These are phyloP conservation scores for Tolypocladium nubicola DNA, from an alignment of 2,329 filamentous ascomycete genomes.

Conservation along the genomic window DNA sequence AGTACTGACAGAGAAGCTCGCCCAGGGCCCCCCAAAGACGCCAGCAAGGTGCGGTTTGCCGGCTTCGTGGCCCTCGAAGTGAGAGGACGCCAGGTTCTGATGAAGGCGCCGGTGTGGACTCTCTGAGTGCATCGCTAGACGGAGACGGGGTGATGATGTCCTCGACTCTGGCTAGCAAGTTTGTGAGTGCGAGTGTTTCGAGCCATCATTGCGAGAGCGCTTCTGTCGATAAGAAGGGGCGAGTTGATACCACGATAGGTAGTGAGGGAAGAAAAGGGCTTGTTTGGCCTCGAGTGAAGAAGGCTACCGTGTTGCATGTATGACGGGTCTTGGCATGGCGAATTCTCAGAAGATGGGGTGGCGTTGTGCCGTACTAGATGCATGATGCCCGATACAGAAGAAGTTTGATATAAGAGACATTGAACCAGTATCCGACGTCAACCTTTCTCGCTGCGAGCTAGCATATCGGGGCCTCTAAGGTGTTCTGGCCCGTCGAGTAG, in stretches of 20 bases:
- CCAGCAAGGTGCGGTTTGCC: constrained; percentile 57
- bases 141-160: neutral
- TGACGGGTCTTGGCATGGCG: neutral
- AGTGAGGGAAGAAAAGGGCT: neutral
- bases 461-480: no score
- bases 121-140: constrained; percentile 16
- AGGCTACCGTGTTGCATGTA: neutral
- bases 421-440: neutral
- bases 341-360: neutral
- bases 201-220: neutral
- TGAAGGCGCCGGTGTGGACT: constrained; percentile 67
- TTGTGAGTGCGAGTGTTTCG: neutral
- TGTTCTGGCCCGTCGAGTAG: no score
- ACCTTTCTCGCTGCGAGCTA: neutral
- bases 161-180: neutral
- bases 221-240: neutral
- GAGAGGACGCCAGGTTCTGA: constrained; percentile 61
- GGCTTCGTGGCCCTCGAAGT: constrained; percentile 69
- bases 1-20: constrained; percentile 29
- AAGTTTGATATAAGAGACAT: neutral
- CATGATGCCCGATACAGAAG: neutral
- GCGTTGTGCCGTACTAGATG: neutral
- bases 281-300: neutral
- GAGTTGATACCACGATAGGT: neutral
- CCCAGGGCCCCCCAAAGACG: constrained; percentile 32